A percentile compares a stretch with the other conserved stretches of the same genome.
phyloP scores from a whole-genome alignment of 768 basidiomycete genomes.

The Rossbeevera mucosa region DNA sequence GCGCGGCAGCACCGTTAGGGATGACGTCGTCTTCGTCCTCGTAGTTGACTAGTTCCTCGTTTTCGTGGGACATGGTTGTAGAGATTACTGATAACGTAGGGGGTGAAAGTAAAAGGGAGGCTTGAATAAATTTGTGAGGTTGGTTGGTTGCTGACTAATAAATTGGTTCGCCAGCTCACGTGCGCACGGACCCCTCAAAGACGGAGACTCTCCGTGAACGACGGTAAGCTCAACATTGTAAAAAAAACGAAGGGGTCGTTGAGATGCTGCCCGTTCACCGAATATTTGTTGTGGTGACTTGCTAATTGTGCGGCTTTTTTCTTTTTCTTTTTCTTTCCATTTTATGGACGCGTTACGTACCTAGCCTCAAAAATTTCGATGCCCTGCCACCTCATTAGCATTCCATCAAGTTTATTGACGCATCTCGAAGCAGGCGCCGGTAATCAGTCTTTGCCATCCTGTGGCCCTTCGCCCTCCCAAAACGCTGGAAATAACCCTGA shows the following conservation, averaged over 20 bases:
- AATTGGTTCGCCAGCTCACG: slow-evolving; percentile 3
- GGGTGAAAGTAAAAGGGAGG: slow-evolving; percentile 22
- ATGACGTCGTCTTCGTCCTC: slow-evolving; percentile 85
- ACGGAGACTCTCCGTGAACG: neutral
- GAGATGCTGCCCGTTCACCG: slow-evolving; percentile 4
- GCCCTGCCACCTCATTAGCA: neutral
- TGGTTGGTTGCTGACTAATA: slow-evolving; percentile 26
- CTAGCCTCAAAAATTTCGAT: neutral
- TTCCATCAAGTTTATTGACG: slow-evolving; percentile 3
- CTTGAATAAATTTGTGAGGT: slow-evolving; percentile 23
- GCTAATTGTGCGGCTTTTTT: slow-evolving; percentile 3
- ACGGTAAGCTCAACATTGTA: neutral
- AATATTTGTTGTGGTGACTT: slow-evolving; percentile 3
- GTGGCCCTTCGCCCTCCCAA: slow-evolving; percentile 16
- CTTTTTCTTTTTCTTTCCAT: neutral
- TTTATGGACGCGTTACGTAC: slow-evolving; percentile 12
- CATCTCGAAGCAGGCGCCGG: slow-evolving; percentile 1
- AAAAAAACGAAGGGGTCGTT: neutral
- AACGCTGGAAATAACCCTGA: neutral
- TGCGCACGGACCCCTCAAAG: slow-evolving; percentile 27
- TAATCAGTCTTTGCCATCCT: slow-evolving; percentile 12
- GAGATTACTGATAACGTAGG: slow-evolving; percentile 26
- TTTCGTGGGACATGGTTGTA: slow-evolving; percentile 70
- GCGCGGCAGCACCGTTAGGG: slow-evolving; percentile 49
- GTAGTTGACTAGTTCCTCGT: slow-evolving; percentile 92